Evolutionary conservation across 2,329 filamentous ascomycete genomes (phyloP).

Genomic region (Trichoderma sp.): DNA sequence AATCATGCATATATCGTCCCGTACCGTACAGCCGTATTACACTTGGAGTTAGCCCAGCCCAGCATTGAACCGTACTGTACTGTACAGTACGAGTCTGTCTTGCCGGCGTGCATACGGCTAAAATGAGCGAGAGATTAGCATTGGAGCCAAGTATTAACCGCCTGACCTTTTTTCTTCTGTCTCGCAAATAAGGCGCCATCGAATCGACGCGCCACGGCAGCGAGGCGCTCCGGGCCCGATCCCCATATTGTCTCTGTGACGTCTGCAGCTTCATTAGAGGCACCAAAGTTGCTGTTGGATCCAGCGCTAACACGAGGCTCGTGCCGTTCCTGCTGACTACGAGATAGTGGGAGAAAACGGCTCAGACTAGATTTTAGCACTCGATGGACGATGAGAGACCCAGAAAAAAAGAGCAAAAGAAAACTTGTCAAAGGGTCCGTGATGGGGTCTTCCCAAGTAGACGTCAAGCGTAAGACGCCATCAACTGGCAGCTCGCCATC

Average conservation of each 20-base stretch:
- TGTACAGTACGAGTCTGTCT: background rate
- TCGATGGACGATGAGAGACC: background rate
- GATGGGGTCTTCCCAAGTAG: background rate
- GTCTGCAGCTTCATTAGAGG: background rate
- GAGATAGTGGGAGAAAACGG: background rate
- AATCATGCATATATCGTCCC: background rate
- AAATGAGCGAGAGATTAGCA: background rate
- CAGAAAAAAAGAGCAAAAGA: background rate
- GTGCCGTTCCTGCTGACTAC: slow-evolving; percentile 19
- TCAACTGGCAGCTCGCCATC: background rate
- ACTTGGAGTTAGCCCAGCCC: background rate
- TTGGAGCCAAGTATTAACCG: background rate
- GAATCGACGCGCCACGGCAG: background rate
- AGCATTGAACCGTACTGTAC: background rate
- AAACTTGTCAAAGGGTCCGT: background rate
- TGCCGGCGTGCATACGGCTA: background rate
- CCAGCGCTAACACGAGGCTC: slow-evolving; percentile 19
- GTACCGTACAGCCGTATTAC: background rate
- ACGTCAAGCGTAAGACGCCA: background rate
- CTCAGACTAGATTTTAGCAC: background rate
- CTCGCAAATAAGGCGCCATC: background rate
- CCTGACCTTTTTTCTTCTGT: background rate
- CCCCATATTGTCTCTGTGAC: slow-evolving; percentile 2
- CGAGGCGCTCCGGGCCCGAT: slow-evolving; percentile 6
- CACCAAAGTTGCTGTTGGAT: slow-evolving; percentile 4